Base-by-base conservation (phyloP, 306 rosid species). In the Begonia loranthoides region DNA sequence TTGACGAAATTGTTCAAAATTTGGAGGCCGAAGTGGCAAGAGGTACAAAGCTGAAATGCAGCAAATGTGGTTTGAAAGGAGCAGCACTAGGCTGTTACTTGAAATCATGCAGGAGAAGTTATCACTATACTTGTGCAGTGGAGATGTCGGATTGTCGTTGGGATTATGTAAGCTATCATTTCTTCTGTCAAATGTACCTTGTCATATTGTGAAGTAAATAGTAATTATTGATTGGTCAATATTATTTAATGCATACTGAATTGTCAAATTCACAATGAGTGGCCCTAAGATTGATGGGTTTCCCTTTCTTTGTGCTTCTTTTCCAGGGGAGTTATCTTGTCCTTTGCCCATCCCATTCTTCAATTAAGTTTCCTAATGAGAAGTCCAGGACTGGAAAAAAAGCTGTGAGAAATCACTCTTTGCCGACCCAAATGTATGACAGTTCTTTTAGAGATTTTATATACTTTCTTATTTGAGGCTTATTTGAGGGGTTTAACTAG, bases 71-170 rank as follows among this genome's bases (percentile, higher is more conserved):
- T 53, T 60, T 62, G 49, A 90, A 83, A 59, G 99, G 99, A 53
- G 99, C 99, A 51, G 96, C 99, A 11, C 76, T 90, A 50, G 99
- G 99, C 46, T 90, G 99, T 77, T 82, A 52, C 47, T 72, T 76
- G 68, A 82, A 63, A 60, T 80, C 99, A 57, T 90, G 99, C 56
- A 82, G 81, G 50, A 76, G 41, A 67, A 90, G 92, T 65, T 90
- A 82, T 69, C 99, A 90, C 28, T 81, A 76, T 51, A 72, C 95
- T 56, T 90, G 99, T 80, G 95, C 99, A 60, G 56, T 75, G 63
- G 79, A 62, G 62, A 67, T 76, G 58, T 54, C 81, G 47, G 63
- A 71, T 36, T 90, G 99, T 51, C 95, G 93, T 15, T 90, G 92
- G 88, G 76, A 80, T 64, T 16, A 62, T 71, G 94, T 86, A 70